Evolutionary conservation across 2,329 filamentous ascomycete genomes (phyloP), one percentile per base, ranked within the genome.

Genomic region (Venturia carpophila): DNA sequence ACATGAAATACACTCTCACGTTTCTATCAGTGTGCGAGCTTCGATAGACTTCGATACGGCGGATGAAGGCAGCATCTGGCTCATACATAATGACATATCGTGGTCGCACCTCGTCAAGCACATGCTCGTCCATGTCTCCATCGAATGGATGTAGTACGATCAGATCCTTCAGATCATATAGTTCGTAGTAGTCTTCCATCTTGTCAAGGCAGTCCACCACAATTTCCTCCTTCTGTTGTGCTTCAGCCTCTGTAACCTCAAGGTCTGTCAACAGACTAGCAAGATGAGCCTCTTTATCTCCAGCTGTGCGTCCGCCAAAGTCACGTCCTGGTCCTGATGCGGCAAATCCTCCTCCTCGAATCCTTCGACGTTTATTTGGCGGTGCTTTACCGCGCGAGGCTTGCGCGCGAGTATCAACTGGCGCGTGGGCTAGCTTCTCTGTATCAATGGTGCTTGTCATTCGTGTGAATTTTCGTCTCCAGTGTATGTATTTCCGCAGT

Each of bases 1-100:
- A 97, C 80, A 97, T 86, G 74, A 97, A 97, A 78, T 97, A 99
- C 0, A 96, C 92, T 55, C 91, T 85, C 52, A 97, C 90, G 71
- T 91, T 92, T 43, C 92, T 83, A 73, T 93, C 91, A 66, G 87
- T 89, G 76, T 99, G 94, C 11, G 92, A 97, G 63, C 92, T 96
- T 47, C 94, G 87, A 76, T 97, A 99, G 1, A 97, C 92, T 74
- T 99, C 94, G 24, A 99, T 89, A 45, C 93, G 84, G 17, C 94
- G 87, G 71, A 97, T 96, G 75, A 99, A 99, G 3, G 93, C 87
- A 3, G 93, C 87, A 69, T 97, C 92, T 0, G 94, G 93, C 74
- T 97, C 94, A 75, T 97, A 99, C 94, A 99, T 97, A 78, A 99
- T 89, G 66, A 99, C 91, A 75, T 97, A 97, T 67, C 90, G 87